phyloP scores from a whole-genome alignment of 768 basidiomycete species.

The Psilocybe cubensis region DNA sequence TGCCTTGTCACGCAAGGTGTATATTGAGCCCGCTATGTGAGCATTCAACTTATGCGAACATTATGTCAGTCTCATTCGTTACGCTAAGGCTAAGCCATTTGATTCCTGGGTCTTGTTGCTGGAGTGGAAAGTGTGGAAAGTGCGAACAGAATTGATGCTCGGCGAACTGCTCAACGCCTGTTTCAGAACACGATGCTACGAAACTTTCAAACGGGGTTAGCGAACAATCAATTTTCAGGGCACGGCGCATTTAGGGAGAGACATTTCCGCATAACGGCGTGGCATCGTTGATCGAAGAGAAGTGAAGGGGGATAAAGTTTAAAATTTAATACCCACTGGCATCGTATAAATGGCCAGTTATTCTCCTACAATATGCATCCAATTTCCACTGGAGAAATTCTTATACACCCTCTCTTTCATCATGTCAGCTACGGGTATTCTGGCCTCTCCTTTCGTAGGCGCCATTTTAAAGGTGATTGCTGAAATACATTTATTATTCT shows the following conservation, averaged over 20 bases:
- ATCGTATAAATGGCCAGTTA: conserved; percentile 1
- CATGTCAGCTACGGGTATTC: not conserved
- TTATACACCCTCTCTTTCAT: not conserved
- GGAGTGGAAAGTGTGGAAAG: not conserved
- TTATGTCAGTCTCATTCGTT: not conserved
- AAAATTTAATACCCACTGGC: not conserved
- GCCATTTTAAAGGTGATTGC: not conserved
- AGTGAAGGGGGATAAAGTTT: conserved; percentile 3
- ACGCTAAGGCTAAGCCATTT: not conserved
- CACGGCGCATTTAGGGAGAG: not conserved
- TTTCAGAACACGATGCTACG: conserved; percentile 5
- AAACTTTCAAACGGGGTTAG: not conserved
- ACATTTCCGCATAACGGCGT: not conserved
- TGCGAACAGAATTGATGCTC: not conserved
- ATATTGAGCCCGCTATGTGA: not conserved
- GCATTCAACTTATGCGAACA: no score
- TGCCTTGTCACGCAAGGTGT: not conserved
- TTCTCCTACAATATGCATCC: not conserved
- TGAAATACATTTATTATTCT: not conserved
- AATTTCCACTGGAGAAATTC: not conserved
- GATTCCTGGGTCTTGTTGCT: not conserved
- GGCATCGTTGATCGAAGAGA: not conserved
- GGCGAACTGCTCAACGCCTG: not conserved
- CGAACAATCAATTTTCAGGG: not conserved
- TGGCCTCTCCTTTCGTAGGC: not conserved